Base-by-base conservation (phyloP, 495 filamentous ascomycete species). In the Aspergillus bridgeri region DNA sequence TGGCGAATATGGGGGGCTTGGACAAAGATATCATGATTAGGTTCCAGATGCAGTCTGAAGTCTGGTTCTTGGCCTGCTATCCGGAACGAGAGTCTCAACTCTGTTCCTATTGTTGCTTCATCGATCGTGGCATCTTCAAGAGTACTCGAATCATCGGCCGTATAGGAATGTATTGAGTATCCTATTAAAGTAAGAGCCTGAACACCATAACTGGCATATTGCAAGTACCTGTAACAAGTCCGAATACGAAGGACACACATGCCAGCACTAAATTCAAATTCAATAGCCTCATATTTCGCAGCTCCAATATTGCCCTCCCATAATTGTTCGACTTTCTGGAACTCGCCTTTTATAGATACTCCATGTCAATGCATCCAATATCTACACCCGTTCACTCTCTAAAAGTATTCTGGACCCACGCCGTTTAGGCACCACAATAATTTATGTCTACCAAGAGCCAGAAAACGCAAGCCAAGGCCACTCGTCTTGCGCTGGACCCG, bases 1-100 rank as follows among this genome's bases (percentile, higher is more conserved):
- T 57, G 59, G 5, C 51, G 44, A 46, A 59, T 54, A 2, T 61
- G 52, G 1, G 62, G 29, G 17, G 38, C 47, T 3, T 42, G 38
- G 8, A 43, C 7, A 1, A 65, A 53, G 38, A 65, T 43, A 15
- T 59, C 51, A 48, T 51, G n/a, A 19, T 65, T 65, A 2, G 55
- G 59, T 13, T 48, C 21, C 2, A 65, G 56, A 1, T 21, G 19
- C 0, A 65, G 47, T 20, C 13, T 58, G 0, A 59, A 8, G 11
- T 38, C 38, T 3, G 24, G 2, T 5, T 45, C 47, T 20, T 60
- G 50, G 7, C n/a, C 27, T 0, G 11, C 15, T 4, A 64, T 42
- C 3, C 17, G 27, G 47, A 64, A 60, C 0, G 54, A 38, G 6
- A 64, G 17, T 17, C 58, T 51, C 8, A 60, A 54, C 20, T 9